phyloP scores from a whole-genome alignment of 164 flowering plant species.

The Vitis vinifera region DNA sequence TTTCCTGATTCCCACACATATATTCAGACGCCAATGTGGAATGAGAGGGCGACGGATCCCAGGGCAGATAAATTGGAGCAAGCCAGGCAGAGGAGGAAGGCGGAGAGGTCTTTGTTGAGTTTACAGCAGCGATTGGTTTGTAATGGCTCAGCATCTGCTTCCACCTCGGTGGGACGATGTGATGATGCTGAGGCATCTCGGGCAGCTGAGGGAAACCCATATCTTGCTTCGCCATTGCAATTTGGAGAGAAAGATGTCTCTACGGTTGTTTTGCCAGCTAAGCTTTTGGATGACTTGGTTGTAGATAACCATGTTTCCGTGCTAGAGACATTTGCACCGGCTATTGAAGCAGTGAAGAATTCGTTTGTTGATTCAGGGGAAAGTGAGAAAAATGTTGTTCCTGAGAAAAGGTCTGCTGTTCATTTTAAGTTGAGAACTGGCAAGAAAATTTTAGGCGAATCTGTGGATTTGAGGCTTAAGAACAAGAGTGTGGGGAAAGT shows the following conservation, averaged over 20 bases:
- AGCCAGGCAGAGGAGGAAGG: constrained; percentile 83
- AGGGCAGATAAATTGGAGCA: constrained; percentile 75
- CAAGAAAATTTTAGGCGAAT: constrained; percentile 53
- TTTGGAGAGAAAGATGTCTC: constrained; percentile 53
- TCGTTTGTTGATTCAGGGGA: constrained; percentile 44
- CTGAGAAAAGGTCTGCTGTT: constrained; percentile 56
- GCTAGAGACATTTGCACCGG: constrained; percentile 78
- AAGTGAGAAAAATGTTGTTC: constrained; percentile 36
- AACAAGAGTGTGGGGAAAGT: constrained; percentile 32
- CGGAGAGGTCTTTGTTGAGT: constrained; percentile 84
- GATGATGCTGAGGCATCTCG: constrained; percentile 18
- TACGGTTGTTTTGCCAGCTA: constrained; percentile 30
- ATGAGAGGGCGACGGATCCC: constrained; percentile 76
- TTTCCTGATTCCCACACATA: constrained; percentile 95
- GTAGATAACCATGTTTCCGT: constrained; percentile 45
- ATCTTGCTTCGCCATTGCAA: constrained; percentile 50
- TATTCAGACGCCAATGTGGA: constrained; percentile 68
- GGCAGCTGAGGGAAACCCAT: constrained; percentile 40
- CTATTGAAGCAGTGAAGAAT: constrained; percentile 62
- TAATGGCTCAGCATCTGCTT: constrained; percentile 33
- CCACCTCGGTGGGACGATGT: constrained; percentile 14
- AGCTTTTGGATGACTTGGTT: constrained; percentile 22
- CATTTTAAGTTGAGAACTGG: constrained; percentile 53
- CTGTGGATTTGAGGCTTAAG: constrained; percentile 49
- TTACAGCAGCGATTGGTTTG: constrained; percentile 74